phyloP scores from a whole-genome alignment of 805 yeast genomes.

The Kluyveromyces dobzhanskii region DNA sequence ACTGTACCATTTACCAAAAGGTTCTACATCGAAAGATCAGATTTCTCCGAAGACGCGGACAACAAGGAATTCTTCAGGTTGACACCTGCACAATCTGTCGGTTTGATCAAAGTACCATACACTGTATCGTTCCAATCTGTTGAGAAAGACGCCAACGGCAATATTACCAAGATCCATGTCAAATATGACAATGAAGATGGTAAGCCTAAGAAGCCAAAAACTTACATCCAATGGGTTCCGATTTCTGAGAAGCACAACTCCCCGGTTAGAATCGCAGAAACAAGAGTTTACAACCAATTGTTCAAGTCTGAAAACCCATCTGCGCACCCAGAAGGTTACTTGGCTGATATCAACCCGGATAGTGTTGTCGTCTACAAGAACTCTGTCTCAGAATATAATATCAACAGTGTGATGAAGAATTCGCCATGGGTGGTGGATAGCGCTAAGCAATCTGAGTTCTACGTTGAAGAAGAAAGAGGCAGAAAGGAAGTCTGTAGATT shows the following conservation, averaged over 20 bases:
- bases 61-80: conserved; percentile 78
- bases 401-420: conserved; percentile 53
- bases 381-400: conserved; percentile 74
- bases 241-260: conserved; percentile 50
- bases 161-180: conserved; percentile 63
- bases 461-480: conserved; percentile 56
- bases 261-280: conserved; percentile 61
- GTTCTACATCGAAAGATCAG: conserved; percentile 80
- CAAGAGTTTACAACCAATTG: conserved; percentile 78
- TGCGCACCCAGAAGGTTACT: conserved; percentile 78
- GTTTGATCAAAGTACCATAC: conserved; percentile 84
- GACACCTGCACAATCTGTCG: conserved; percentile 92
- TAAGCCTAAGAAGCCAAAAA: conserved; percentile 73
- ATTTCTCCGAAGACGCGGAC: conserved; percentile 59
- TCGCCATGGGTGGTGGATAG: conserved; percentile 70
- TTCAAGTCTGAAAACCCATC: conserved; percentile 89
- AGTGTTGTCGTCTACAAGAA: conserved; percentile 59
- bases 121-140: conserved; percentile 64
- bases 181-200: conserved; percentile 61
- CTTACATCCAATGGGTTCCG: conserved; percentile 96
- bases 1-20: conserved; percentile 66
- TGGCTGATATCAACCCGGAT: conserved; percentile 73
- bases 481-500: conserved; percentile 81
- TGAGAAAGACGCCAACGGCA: conserved; percentile 50
- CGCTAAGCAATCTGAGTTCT: conserved; percentile 51